Percentiles rank a stretch among this genome's conserved stretches.
Conservation (phyloP, 148 eudicot genomes). For the Beta vulgaris region DNA sequence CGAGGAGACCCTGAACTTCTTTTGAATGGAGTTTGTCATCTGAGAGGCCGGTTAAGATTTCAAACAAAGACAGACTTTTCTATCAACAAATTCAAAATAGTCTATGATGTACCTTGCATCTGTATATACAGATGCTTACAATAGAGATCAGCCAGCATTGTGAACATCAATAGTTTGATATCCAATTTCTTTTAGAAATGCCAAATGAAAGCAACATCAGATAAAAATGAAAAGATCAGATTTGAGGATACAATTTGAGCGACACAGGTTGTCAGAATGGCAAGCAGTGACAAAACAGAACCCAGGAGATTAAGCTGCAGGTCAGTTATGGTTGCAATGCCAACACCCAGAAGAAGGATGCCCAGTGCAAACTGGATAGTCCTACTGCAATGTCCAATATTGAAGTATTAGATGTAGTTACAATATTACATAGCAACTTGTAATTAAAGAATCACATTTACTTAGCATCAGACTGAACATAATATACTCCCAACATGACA, state of each 20-base stretch:
- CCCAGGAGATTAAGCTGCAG: slow-evolving; percentile 44
- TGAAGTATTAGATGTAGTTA: slow-evolving; percentile 4
- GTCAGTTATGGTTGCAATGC: slow-evolving; percentile 47
- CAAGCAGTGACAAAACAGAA: slow-evolving; percentile 42
- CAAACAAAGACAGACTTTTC: slow-evolving; percentile 14
- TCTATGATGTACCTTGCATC: too few species aligned
- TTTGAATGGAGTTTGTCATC: slow-evolving; percentile 98
- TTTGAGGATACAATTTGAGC: slow-evolving; percentile 48
- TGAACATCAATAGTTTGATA: too few species aligned
- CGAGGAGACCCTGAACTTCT: slow-evolving; percentile 93
- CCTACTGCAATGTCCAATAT: slow-evolving; percentile 30
- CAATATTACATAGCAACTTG: background rate
- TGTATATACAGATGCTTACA: too few species aligned
- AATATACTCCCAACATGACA: background rate
- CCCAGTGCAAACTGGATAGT: slow-evolving; percentile 37
- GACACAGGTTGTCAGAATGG: slow-evolving; percentile 42
- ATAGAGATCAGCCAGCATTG: too few species aligned
- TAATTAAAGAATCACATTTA: background rate
- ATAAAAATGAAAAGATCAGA: background rate
- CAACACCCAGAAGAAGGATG: slow-evolving; percentile 42
- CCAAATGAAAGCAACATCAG: background rate
- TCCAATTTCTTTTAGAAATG: background rate
- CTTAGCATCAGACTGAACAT: background rate
- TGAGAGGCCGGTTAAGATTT: slow-evolving; percentile 49
- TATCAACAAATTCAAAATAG: background rate